Evolutionary conservation across 2,329 filamentous ascomycete species (phyloP).

Genomic region (Parastagonospora avenae): DNA sequence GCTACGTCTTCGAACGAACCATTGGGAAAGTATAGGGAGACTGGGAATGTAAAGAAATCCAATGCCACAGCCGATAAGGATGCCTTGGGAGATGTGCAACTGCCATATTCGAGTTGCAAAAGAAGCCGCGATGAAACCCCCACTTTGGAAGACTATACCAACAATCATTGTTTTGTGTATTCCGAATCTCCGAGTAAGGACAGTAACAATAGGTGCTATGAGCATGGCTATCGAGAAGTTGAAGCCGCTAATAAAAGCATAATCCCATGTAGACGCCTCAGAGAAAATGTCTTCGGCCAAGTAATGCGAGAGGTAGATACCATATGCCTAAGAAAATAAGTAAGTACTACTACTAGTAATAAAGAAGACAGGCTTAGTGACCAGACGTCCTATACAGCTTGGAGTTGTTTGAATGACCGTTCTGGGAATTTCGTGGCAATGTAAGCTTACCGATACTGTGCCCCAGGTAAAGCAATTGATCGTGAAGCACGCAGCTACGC

Average conservation of each 20-base stretch:
- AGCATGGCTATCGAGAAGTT: constrained; percentile 46
- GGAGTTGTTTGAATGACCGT: too few species aligned
- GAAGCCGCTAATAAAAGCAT: constrained; percentile 49
- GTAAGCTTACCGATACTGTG: constrained; percentile 17
- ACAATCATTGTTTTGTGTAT: constrained; percentile 34
- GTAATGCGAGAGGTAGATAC: constrained; percentile 53
- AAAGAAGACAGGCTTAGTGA: too few species aligned
- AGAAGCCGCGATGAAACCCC: constrained; percentile 45
- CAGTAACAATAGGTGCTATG: constrained; percentile 40
- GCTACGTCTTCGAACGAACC: constrained; percentile 48
- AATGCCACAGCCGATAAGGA: constrained; percentile 48
- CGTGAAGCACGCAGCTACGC: constrained; percentile 14
- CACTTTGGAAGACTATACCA: constrained; percentile 41
- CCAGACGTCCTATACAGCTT: too few species aligned
- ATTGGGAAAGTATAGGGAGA: constrained; percentile 48
- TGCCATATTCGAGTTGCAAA: constrained; percentile 49
- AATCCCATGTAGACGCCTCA: constrained; percentile 43
- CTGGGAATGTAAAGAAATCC: constrained; percentile 49
- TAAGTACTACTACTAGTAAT: too few species aligned
- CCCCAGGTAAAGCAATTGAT: constrained; percentile 25
- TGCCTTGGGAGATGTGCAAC: constrained; percentile 49
- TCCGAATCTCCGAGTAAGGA: constrained; percentile 31
- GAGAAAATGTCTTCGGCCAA: constrained; percentile 43
- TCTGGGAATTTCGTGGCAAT: too few species aligned
- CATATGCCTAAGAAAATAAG: constrained; percentile 35